Conservation (phyloP, 139 green algal genomes). For the Closterium sp. region DNA sequence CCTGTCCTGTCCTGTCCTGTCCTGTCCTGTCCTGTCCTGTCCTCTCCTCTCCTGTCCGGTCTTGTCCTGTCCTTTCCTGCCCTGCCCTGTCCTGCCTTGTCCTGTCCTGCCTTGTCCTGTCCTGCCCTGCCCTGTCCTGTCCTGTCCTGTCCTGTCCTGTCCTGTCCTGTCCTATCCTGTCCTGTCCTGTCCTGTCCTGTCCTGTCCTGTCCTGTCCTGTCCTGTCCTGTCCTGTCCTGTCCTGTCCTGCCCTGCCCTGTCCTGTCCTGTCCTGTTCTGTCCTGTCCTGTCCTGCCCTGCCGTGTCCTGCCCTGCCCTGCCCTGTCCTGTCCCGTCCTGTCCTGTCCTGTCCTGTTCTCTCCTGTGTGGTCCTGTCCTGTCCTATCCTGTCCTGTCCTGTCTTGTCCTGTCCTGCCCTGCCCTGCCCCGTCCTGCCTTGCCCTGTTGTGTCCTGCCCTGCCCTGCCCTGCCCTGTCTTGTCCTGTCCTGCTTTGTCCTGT, state of each 20-base stretch:
- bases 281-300: background rate
- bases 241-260: background rate
- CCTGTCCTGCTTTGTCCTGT: background rate
- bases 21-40: too few relatives aligned
- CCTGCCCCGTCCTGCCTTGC: background rate
- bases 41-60: too few relatives aligned
- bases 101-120: too few relatives aligned
- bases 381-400: background rate
- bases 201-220: background rate
- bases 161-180: background rate
- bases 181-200: background rate
- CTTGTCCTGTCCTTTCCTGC: too few relatives aligned
- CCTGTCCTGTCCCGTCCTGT: too few relatives aligned
- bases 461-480: background rate
- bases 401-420: background rate
- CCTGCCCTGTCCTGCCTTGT: too few relatives aligned
- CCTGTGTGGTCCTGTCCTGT: background rate
- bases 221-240: background rate
- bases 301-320: too few relatives aligned
- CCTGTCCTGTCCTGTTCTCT: background rate
- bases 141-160: too few relatives aligned
- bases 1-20: too few relatives aligned
- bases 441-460: background rate
- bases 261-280: background rate
- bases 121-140: too few relatives aligned